Evolutionary conservation across 768 basidiomycete species (phyloP).

Genomic region (Podaxis pistillaris): DNA sequence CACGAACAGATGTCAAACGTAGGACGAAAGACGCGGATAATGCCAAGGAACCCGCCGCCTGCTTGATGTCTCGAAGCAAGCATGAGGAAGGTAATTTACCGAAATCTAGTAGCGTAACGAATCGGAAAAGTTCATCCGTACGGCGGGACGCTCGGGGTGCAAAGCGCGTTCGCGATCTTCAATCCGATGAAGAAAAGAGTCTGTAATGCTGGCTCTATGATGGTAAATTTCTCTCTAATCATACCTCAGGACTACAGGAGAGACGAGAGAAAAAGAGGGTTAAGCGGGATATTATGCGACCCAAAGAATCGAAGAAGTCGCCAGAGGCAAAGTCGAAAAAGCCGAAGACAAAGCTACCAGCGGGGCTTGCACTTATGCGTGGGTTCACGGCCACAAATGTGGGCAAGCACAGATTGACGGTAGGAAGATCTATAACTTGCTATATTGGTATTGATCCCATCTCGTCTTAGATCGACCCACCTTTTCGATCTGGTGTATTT

Average conservation of each 20-base stretch:
- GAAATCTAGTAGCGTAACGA: background rate
- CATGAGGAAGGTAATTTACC: background rate
- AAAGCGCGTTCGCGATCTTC: constrained; percentile 8
- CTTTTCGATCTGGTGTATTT: constrained; percentile 52
- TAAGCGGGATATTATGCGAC: constrained; percentile 53
- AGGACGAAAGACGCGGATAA: background rate
- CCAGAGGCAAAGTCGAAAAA: constrained; percentile 20
- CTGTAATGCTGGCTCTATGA: constrained; percentile 14
- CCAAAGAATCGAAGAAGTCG: constrained; percentile 21
- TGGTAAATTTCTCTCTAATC: background rate
- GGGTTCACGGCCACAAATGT: constrained; percentile 64
- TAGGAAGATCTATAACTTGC: constrained; percentile 24
- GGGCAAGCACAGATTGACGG: constrained; percentile 61
- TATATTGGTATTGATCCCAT: background rate
- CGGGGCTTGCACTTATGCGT: constrained; percentile 65
- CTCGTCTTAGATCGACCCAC: constrained; percentile 39
- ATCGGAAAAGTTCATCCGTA: background rate
- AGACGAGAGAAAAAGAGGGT: constrained; percentile 62
- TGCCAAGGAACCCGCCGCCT: background rate
- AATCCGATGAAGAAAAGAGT: constrained; percentile 24
- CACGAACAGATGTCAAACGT: background rate
- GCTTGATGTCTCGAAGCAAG: background rate
- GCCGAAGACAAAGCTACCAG: constrained; percentile 34
- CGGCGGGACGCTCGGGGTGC: background rate
- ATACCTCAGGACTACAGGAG: constrained; percentile 53